phyloP scores from a whole-genome alignment of 2,329 filamentous ascomycete genomes.

The Botrytis hyacinthi region DNA sequence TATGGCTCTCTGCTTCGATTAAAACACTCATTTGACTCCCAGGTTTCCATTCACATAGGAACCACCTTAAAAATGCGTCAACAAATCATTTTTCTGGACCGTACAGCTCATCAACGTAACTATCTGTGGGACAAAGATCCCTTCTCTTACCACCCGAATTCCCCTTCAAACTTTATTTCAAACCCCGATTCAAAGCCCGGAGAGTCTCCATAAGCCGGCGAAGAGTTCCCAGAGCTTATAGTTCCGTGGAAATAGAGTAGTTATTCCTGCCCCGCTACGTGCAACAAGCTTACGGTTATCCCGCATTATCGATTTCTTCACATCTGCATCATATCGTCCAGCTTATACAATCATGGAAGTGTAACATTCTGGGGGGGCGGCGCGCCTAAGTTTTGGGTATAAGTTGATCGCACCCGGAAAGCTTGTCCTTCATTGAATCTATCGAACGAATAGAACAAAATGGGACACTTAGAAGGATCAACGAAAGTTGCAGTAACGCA shows the following conservation, averaged over 20 bases:
- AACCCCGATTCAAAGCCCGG: background rate
- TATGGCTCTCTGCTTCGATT: background rate
- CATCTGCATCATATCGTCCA: background rate
- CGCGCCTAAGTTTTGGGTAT: background rate
- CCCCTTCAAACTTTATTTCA: background rate
- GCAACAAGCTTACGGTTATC: background rate
- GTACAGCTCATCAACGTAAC: background rate
- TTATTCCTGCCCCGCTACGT: background rate
- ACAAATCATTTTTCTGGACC: background rate
- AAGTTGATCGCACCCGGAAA: background rate
- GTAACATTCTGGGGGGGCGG: background rate
- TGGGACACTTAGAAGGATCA: background rate
- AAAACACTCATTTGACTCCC: background rate
- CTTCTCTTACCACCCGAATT: background rate
- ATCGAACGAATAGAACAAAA: background rate
- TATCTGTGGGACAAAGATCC: background rate
- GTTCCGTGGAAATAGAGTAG: background rate
- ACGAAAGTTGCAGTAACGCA: conserved; percentile 48
- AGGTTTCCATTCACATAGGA: background rate
- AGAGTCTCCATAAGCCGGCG: too few species aligned
- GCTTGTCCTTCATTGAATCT: background rate
- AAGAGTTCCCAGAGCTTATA: background rate
- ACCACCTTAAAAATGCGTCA: background rate
- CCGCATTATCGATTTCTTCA: background rate
- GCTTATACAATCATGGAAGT: background rate